phyloP scores from a whole-genome alignment of 2,329 filamentous ascomycete genomes.

The Ilyonectria mors-panacis region DNA sequence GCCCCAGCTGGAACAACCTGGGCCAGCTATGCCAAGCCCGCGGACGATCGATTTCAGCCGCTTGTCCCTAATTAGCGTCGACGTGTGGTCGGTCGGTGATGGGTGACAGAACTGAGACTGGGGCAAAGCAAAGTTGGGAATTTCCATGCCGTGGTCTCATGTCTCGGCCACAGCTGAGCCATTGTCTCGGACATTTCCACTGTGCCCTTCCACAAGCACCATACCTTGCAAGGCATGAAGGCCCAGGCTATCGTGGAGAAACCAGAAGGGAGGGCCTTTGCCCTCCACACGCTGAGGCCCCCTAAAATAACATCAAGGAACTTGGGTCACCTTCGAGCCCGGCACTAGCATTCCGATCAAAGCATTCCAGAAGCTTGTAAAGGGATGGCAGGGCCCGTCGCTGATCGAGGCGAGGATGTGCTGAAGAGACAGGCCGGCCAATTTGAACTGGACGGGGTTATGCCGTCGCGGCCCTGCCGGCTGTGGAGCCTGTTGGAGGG shows the following conservation, averaged over 20 bases:
- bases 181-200: slow-evolving; percentile 39
- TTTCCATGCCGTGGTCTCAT: slow-evolving; percentile 27
- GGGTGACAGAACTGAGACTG: slow-evolving; percentile 27
- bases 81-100: slow-evolving; percentile 29
- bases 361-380: slow-evolving; percentile 45
- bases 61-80: slow-evolving; percentile 16
- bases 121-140: slow-evolving; percentile 13
- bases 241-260: slow-evolving; percentile 27
- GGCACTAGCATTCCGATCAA: slow-evolving; percentile 35
- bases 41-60: slow-evolving; percentile 32
- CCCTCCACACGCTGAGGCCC: slow-evolving; percentile 5
- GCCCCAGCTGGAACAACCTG: slow-evolving; percentile 8
- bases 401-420: slow-evolving; percentile 35
- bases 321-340: background rate
- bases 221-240: slow-evolving; percentile 22
- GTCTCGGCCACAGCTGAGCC: slow-evolving; percentile 13
- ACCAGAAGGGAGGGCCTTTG: background rate
- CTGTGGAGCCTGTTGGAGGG: slow-evolving; percentile 13
- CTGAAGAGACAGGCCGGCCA: slow-evolving; percentile 24
- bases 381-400: slow-evolving; percentile 26
- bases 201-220: slow-evolving; percentile 23
- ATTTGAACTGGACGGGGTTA: slow-evolving; percentile 8
- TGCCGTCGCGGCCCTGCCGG: slow-evolving; percentile 20
- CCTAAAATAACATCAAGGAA: slow-evolving; percentile 40
- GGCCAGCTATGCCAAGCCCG: slow-evolving; percentile 28